Base-by-base conservation (phyloP, 805 yeast genomes). In the Schizosaccharomyces osmophilus region DNA sequence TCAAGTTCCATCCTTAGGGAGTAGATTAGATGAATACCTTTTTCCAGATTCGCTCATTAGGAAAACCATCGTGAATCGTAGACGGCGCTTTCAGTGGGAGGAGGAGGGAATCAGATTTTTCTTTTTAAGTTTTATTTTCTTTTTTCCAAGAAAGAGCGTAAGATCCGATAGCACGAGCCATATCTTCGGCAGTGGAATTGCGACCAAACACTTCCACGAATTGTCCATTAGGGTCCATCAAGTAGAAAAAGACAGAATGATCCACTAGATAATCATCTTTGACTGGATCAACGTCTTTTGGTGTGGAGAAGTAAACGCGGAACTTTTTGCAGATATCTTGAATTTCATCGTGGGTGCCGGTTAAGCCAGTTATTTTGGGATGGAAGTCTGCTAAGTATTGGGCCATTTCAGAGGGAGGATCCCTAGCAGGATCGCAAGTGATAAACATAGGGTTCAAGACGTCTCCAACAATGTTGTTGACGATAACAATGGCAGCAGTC, bases 141-240 rank as follows among this genome's bases (percentile, higher is more conserved):
- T 9, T 11, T 24, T 45, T 45, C 26, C 51, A 24, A 4, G 51
- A 45, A 8, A 45, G 26, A 15, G 22, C 22, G 8, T 45, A 45
- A 45, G 51, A 45, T 19, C 51, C 51, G 24, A 45, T 45, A 19
- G 51, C 51, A 45, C 51, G 81, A 66, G 78, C 78, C 65, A 93
- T 85, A 72, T 85, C 85, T 51, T 78, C 81, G 17, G 82, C 89
- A 62, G 83, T 86, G 66, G 83, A 86, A 68, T 90, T 90, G 71
- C 95, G 82, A 62, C 98, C 98, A 66, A 90, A 76, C 5, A 93
- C 97, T 70, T 90, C 96, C 59, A 90, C 85, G 69, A 87, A 93
- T 69, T 87, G 82, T 59, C 97, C 98, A 70, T 93, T 96, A n/a
- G 95, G 89, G 70, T 93, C 97, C 97, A 93, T 90, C 67, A 93